Percentiles rank a stretch among this genome's conserved stretches.
Evolutionary conservation across 2,329 filamentous ascomycete genomes (phyloP).

Genomic region (Exophiala bonariae): DNA sequence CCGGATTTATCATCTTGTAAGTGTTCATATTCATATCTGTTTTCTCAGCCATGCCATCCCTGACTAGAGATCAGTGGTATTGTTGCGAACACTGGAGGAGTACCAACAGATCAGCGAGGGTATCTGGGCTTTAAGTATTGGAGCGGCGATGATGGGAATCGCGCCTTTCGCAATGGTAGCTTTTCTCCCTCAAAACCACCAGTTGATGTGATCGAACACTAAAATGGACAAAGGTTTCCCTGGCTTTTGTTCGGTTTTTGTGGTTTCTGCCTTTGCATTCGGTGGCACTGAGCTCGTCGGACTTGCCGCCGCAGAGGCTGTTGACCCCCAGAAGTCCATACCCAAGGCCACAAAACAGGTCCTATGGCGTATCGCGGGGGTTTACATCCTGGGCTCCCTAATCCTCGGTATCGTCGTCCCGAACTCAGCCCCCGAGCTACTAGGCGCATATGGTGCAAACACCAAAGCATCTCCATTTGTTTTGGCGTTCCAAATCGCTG

Average conservation of each 20-base stretch:
- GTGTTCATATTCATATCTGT: constrained; percentile 52
- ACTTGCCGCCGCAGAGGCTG: constrained; percentile 60
- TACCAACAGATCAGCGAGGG: constrained; percentile 56
- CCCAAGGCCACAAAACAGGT: constrained; percentile 85
- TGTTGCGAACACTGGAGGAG: constrained; percentile 80
- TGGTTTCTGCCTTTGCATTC: constrained; percentile 64
- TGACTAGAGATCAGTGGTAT: constrained; percentile 66
- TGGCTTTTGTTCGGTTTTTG: constrained; percentile 63
- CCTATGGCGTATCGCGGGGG: constrained; percentile 91
- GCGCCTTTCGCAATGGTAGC: constrained; percentile 62
- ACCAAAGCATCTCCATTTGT: constrained; percentile 85
- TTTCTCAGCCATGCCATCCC: no score
- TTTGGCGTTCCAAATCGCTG: constrained; percentile 82
- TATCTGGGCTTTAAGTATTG: constrained; percentile 82
- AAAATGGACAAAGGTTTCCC: constrained; percentile 27
- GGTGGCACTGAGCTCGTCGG: constrained; percentile 64
- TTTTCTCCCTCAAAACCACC: constrained; percentile 60
- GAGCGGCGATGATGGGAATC: constrained; percentile 65
- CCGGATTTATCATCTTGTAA: constrained; percentile 78
- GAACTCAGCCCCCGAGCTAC: constrained; percentile 59
- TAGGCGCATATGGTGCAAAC: constrained; percentile 59
- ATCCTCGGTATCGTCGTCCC: constrained; percentile 81
- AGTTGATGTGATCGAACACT: constrained; percentile 62
- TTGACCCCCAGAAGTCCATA: constrained; percentile 65
- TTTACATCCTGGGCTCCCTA: constrained; percentile 81